Conservation (phyloP, 225 moss, liverwort and hornwort genomes). For the Thuidium tamariscinum region DNA sequence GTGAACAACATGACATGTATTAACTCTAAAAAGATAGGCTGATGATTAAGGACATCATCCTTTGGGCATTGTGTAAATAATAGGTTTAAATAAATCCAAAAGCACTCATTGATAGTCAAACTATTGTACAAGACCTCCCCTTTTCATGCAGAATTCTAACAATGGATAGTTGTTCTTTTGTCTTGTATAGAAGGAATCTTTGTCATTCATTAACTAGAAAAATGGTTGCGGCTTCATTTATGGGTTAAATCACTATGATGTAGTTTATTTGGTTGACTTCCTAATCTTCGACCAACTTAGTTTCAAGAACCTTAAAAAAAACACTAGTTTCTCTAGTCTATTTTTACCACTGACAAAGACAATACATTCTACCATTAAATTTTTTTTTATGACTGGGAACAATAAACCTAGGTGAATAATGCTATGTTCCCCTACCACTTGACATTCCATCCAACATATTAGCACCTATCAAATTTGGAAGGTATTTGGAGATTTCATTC, state of each 20-base stretch:
- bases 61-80: too few relatives aligned
- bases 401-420: not conserved
- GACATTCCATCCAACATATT: not conserved
- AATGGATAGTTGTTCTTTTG: too few relatives aligned
- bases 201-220: not conserved
- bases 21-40: not conserved
- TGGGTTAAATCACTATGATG: too few relatives aligned
- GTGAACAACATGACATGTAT: not conserved
- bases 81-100: too few relatives aligned
- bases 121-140: too few relatives aligned
- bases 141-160: too few relatives aligned
- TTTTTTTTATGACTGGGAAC: too few relatives aligned
- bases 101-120: too few relatives aligned
- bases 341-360: not conserved
- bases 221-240: too few relatives aligned
- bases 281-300: not conserved
- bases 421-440: not conserved
- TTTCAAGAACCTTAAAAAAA: not conserved
- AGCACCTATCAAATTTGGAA: not conserved
- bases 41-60: too few relatives aligned
- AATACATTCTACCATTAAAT: not conserved
- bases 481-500: not conserved
- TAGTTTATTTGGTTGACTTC: not conserved
- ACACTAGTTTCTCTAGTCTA: not conserved
- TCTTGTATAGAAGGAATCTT: too few relatives aligned